Percentiles rank a stretch among this genome's conserved stretches.
Evolutionary conservation across 495 filamentous ascomycete genomes (phyloP).

Genomic region (Aspergillus nidulans): DNA sequence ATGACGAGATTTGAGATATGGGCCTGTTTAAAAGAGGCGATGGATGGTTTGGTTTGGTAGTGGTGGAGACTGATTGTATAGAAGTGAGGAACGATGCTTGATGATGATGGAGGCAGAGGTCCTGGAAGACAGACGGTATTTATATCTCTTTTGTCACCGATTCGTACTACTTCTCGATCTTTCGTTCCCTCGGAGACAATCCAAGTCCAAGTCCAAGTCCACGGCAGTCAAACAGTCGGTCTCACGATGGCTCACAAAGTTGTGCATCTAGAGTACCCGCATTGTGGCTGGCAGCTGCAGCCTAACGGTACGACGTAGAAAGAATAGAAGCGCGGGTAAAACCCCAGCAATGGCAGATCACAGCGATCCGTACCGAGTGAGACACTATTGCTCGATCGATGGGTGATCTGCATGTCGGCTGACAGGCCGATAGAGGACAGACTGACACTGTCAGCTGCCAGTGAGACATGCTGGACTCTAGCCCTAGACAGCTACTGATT

Average conservation of each 20-base stretch:
- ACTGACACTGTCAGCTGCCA: background rate
- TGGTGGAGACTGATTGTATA: background rate
- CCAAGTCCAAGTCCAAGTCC: too few species aligned
- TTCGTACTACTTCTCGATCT: background rate
- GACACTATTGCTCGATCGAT: background rate
- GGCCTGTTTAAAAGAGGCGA: too few species aligned
- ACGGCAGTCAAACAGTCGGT: background rate
- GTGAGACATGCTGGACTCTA: conserved; percentile 8
- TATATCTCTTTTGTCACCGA: background rate
- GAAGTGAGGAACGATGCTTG: background rate
- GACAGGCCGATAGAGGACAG: background rate
- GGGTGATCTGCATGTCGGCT: background rate
- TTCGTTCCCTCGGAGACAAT: background rate
- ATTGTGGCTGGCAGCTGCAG: background rate
- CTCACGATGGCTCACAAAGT: background rate
- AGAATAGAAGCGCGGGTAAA: background rate
- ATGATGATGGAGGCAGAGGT: background rate
- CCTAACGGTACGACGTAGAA: background rate
- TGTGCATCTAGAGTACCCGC: too few species aligned
- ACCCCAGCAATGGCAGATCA: background rate
- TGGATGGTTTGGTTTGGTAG: too few species aligned
- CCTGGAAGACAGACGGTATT: conserved; percentile 1
- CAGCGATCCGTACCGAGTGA: background rate
- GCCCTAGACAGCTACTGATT: background rate
- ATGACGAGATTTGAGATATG: too few species aligned